A percentile compares a stretch with the other conserved stretches of the same genome.
phyloP scores from a whole-genome alignment of 805 yeast species.

The Lachancea cidri region DNA sequence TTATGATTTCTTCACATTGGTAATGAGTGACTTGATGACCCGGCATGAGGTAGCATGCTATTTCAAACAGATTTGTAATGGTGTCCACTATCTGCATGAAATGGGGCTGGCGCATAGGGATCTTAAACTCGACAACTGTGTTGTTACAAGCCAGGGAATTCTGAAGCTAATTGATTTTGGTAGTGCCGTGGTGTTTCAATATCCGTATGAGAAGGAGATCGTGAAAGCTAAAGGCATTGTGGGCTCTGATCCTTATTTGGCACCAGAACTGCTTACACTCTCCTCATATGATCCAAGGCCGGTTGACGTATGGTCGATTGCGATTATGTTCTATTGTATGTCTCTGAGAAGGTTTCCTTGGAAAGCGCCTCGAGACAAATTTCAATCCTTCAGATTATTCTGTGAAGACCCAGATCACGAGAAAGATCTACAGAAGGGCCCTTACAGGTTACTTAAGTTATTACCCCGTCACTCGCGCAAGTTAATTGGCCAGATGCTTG shows the following conservation, averaged over 20 bases:
- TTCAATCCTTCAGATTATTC: conserved; percentile 70
- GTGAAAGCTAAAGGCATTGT: conserved; percentile 78
- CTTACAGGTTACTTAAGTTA: conserved; percentile 63
- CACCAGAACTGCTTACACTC: conserved; percentile 76
- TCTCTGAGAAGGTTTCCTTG: conserved; percentile 84
- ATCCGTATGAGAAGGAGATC: conserved; percentile 51
- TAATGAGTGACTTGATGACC: conserved; percentile 81
- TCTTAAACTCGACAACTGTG: conserved; percentile 89
- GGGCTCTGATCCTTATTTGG: conserved; percentile 93
- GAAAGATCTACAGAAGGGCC: conserved; percentile 52
- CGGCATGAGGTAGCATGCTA: conserved; percentile 70
- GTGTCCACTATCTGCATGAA: conserved; percentile 68
- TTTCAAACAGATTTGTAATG: conserved; percentile 72
- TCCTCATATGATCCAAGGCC: conserved; percentile 72
- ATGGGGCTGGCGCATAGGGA: conserved; percentile 92
- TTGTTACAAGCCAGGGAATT: conserved; percentile 67
- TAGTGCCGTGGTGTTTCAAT: conserved; percentile 77
- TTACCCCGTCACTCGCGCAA: conserved; percentile 64
- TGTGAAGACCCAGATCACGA: conserved; percentile 38
- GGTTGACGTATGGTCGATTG: conserved; percentile 91
- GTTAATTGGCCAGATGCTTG: conserved; percentile 62
- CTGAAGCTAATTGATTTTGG: conserved; percentile 92
- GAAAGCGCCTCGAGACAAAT: conserved; percentile 81
- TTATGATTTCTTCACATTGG: conserved; percentile 86
- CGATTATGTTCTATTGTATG: conserved; percentile 90